Conservation (phyloP, 495 filamentous ascomycete genomes). For the Penicillium cataractarum region DNA sequence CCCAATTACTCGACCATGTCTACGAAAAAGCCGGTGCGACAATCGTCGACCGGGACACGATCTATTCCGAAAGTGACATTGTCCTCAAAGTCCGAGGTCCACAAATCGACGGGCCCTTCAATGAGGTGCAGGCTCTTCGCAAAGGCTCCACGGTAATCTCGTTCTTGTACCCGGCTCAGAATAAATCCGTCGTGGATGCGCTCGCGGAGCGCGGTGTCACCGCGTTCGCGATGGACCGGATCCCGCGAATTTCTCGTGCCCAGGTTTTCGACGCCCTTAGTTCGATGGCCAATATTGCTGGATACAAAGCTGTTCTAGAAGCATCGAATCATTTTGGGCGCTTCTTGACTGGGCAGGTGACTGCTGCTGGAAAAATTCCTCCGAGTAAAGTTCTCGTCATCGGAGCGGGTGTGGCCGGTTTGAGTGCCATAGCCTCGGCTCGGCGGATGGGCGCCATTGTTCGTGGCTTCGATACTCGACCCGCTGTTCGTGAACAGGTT, state of each 20-base stretch:
- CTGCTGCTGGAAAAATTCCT: slow-evolving; percentile 80
- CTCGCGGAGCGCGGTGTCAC: slow-evolving; percentile 66
- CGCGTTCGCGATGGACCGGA: slow-evolving; percentile 82
- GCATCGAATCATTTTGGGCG: slow-evolving; percentile 82
- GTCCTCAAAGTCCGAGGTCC: slow-evolving; percentile 78
- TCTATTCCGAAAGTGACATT: slow-evolving; percentile 74
- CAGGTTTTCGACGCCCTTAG: slow-evolving; percentile 75
- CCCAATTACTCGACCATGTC: slow-evolving; percentile 70
- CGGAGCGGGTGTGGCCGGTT: slow-evolving; percentile 77
- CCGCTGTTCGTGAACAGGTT: slow-evolving; percentile 79
- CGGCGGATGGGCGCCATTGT: slow-evolving; percentile 82
- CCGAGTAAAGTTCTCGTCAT: slow-evolving; percentile 83
- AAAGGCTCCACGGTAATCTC: slow-evolving; percentile 71
- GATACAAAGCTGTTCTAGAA: slow-evolving; percentile 82
- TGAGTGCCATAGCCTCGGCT: slow-evolving; percentile 81
- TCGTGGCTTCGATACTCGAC: slow-evolving; percentile 78
- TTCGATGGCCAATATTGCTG: slow-evolving; percentile 87
- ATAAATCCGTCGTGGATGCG: slow-evolving; percentile 66
- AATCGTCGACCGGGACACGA: slow-evolving; percentile 59
- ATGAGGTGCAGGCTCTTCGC: slow-evolving; percentile 62
- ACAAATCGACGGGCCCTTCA: slow-evolving; percentile 50
- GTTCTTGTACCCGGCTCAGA: slow-evolving; percentile 75
- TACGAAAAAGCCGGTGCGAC: slow-evolving; percentile 75
- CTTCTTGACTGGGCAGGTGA: slow-evolving; percentile 81
- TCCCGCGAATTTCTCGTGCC: slow-evolving; percentile 80